Evolutionary conservation across 371 early-diverging fungal species (phyloP).

Genomic region (Mucor velutinosus): DNA sequence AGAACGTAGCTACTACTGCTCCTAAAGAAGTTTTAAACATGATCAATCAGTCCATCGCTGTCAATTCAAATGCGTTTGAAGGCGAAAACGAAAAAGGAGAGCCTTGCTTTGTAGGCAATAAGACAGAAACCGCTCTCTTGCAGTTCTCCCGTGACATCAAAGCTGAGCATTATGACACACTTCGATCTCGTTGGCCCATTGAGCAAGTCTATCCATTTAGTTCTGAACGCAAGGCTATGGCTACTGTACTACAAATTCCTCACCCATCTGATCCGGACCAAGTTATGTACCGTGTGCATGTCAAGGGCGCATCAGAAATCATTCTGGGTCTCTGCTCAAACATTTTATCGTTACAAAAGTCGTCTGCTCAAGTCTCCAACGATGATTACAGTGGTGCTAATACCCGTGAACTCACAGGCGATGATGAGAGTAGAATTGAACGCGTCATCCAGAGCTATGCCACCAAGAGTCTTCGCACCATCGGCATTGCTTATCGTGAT

Average conservation of each 20-base stretch:
- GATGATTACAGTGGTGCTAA: conserved; percentile 44
- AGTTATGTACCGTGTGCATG: conserved; percentile 60
- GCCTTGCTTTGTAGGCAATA: conserved; percentile 62
- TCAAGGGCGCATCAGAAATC: conserved; percentile 84
- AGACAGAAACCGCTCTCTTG: conserved; percentile 85
- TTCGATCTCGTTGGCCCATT: conserved; percentile 52
- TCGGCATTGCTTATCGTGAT: conserved; percentile 70
- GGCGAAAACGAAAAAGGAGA: conserved; percentile 62
- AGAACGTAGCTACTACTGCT: conserved; percentile 26
- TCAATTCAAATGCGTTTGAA: conserved; percentile 82
- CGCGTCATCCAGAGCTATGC: conserved; percentile 65
- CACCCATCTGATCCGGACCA: conserved; percentile 24
- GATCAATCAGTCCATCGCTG: conserved; percentile 67
- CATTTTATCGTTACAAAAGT: conserved; percentile 34
- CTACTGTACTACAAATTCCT: conserved; percentile 68
- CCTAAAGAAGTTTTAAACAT: conserved; percentile 47
- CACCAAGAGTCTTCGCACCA: conserved; percentile 61
- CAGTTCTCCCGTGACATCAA: conserved; percentile 58
- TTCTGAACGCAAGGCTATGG: conserved; percentile 87
- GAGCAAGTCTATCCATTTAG: conserved; percentile 78
- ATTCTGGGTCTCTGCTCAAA: conserved; percentile 45
- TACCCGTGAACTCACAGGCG: conserved; percentile 48
- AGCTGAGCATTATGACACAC: conserved; percentile 45
- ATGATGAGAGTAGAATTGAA: conserved; percentile 46
- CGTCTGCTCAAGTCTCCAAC: conserved; percentile 28